phyloP scores from a whole-genome alignment of 2,329 filamentous ascomycete species.

The Penicillium sp. region DNA sequence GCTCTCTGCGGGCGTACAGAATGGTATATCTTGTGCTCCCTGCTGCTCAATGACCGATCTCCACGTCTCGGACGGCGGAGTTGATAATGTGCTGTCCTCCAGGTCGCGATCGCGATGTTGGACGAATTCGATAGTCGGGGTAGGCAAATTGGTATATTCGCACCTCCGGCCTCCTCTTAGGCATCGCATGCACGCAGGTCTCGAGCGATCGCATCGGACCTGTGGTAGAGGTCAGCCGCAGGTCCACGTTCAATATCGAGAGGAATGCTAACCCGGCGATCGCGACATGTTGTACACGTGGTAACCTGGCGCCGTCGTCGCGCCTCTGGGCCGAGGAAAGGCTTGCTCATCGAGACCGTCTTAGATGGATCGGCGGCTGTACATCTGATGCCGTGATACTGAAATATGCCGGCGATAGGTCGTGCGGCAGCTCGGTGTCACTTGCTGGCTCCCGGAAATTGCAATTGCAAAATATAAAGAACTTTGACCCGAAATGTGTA shows the following conservation, averaged over 20 bases:
- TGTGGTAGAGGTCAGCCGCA: neutral
- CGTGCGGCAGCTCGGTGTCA: no score
- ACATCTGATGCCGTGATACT: no score
- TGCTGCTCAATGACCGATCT: neutral
- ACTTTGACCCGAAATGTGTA: no score
- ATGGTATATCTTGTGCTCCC: neutral
- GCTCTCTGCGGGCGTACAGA: no score
- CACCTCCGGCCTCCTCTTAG: neutral
- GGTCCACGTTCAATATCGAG: neutral
- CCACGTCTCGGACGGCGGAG: neutral
- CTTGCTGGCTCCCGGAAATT: no score
- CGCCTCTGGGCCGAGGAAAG: neutral
- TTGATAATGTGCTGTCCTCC: neutral
- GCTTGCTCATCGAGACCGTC: conserved; percentile 6
- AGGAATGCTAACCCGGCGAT: neutral
- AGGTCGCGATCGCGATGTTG: neutral
- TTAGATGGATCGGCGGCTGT: conserved; percentile 17
- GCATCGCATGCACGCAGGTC: neutral
- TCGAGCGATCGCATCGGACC: neutral
- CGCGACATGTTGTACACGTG: neutral
- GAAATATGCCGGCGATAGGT: no score
- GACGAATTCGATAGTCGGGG: neutral
- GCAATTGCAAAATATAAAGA: no score
- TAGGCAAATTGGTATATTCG: neutral
- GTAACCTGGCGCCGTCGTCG: neutral